Evolutionary conservation across 495 filamentous ascomycete genomes (phyloP), one percentile per base, ranked within the genome.

Genomic region (Amphirosellinia nigrospora): DNA sequence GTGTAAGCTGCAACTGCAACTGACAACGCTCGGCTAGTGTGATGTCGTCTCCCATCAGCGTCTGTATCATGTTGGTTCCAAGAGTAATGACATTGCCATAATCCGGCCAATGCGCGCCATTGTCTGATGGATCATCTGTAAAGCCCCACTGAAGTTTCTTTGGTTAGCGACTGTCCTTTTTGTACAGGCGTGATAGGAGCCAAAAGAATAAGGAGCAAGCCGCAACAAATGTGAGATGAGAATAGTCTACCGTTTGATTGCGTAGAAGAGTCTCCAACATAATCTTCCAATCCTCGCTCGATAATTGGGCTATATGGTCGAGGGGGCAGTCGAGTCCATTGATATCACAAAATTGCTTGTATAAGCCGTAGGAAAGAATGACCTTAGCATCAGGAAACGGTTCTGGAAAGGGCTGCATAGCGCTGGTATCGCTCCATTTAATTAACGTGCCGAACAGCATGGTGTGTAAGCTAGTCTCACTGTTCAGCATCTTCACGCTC

Each of bases 21-120:
- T 61, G 36, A 41, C 58, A 61, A 26, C 36, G 58, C 58, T 61
- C 58, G 9, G 58, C 58, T 16, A 61, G 36, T 16, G 58, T 61
- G 10, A 61, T 23, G 58, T 61, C 58, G 21, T n/a, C 19, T 19
- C 13, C 36, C 21, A 19, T 61, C 58, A 61, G 41, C 21, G 36
- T 10, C 9, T 41, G 10, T 61, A 61, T 38, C 15, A 6, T 11
- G 4, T 5, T 36, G 10, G 38, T 32, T 13, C 30, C 30, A 4
- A 58, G 55, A 36, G 55, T 58, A 58, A 58, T 58, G n/a, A 58
- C 16, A 58, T 5, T 36, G 32, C 28, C 19, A 19, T 34, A 58
- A 36, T 9, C 16, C 19, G 55, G 55, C 30, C 16, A 21, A 58
- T 58, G 55, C 38, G 23, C 1, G 19, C 55, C 55, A 21, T 4